A percentile compares a stretch with the other conserved stretches of the same genome.
Evolutionary conservation across 352 stramenopile genomes (phyloP).

Genomic region (Globisporangium recalcitrans): DNA sequence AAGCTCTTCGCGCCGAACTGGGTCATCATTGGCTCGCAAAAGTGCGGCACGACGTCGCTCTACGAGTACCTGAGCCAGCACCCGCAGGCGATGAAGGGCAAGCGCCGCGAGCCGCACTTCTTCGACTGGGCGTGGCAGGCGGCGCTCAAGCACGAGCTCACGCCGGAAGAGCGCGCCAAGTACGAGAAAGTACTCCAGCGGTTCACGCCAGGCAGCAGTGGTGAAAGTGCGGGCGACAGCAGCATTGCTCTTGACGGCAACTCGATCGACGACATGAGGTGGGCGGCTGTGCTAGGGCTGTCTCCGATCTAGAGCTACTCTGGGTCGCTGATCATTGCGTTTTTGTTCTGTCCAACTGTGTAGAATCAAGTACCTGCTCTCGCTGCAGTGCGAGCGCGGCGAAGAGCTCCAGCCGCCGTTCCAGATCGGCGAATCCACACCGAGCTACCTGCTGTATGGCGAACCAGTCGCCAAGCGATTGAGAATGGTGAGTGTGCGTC

Average conservation of each 20-base stretch:
- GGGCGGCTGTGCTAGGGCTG: background rate
- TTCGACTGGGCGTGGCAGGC: conserved; percentile 55
- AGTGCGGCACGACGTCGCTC: conserved; percentile 62
- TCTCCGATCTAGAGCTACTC: background rate
- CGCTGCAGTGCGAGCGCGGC: conserved; percentile 32
- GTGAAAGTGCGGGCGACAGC: conserved; percentile 1
- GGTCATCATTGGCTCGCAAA: conserved; percentile 56
- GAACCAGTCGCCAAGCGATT: conserved; percentile 38
- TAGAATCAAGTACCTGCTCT: conserved; percentile 53
- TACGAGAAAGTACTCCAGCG: conserved; percentile 23
- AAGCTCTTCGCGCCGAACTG: conserved; percentile 39
- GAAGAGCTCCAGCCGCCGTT: conserved; percentile 45
- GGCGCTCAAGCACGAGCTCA: conserved; percentile 26
- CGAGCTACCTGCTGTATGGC: conserved; percentile 76
- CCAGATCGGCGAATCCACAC: conserved; percentile 84
- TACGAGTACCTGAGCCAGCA: conserved; percentile 80
- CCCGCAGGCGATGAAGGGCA: conserved; percentile 68
- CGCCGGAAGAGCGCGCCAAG: conserved; percentile 18
- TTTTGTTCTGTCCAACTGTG: background rate
- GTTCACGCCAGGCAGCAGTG: conserved; percentile 8
- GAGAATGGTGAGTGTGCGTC: conserved; percentile 35
- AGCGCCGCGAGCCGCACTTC: conserved; percentile 61
- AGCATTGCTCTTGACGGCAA: conserved; percentile 20
- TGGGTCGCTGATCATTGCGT: too few species aligned
- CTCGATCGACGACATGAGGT: conserved; percentile 43